Evolutionary conservation across 371 early-diverging fungal species (phyloP).

Genomic region (Lichtheimia hyalospora): DNA sequence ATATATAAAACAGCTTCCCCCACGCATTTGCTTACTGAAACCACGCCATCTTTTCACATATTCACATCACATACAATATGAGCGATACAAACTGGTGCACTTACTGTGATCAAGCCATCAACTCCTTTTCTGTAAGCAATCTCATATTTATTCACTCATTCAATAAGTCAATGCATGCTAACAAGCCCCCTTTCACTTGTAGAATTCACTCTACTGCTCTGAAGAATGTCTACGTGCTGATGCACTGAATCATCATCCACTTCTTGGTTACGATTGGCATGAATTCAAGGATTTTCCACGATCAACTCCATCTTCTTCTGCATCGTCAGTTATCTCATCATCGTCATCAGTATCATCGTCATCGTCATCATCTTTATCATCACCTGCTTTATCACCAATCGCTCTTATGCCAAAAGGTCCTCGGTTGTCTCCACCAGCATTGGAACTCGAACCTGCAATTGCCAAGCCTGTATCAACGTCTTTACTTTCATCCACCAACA

Average conservation of each 20-base stretch:
- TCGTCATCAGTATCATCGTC: conserved; percentile 5
- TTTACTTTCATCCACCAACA: conserved; percentile 3
- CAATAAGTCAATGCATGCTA: no score
- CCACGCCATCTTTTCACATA: conserved; percentile 2
- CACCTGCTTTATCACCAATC: not conserved
- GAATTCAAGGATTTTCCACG: conserved; percentile 34
- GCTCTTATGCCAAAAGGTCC: not conserved
- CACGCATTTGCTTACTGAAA: not conserved
- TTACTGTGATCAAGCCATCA: conserved; percentile 24
- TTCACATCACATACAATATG: conserved; percentile 8
- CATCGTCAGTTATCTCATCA: conserved; percentile 5
- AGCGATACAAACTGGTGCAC: conserved; percentile 27
- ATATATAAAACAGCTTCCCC: not conserved
- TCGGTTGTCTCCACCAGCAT: conserved; percentile 10
- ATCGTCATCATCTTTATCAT: conserved; percentile 2
- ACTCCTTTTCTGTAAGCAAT: conserved; percentile 20
- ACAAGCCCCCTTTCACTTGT: not conserved
- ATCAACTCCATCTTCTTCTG: conserved; percentile 13
- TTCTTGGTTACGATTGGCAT: conserved; percentile 31
- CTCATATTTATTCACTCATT: not conserved
- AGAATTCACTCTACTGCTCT: conserved; percentile 35
- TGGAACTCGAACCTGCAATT: conserved; percentile 7
- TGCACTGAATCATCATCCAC: conserved; percentile 28
- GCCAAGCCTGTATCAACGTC: not conserved
- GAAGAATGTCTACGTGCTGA: conserved; percentile 31